These are phyloP conservation scores for Pythium dissotocum DNA, from an alignment of 352 stramenopile species.

Conservation along the genomic window DNA sequence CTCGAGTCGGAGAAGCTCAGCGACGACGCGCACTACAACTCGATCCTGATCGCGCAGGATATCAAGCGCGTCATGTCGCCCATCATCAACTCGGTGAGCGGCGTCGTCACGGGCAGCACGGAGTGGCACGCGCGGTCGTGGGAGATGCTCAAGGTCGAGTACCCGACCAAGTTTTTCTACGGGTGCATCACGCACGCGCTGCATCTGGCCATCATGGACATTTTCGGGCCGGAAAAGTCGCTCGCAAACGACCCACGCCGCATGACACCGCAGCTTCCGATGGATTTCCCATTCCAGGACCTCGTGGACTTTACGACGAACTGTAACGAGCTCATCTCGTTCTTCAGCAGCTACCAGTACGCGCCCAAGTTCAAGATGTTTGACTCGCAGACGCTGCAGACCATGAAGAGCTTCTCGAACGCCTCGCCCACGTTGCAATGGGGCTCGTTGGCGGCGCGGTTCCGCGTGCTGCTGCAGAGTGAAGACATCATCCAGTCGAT, in stretches of 20 bases:
- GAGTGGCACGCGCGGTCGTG: constrained; percentile 74
- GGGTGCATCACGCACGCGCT: constrained; percentile 81
- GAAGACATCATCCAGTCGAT: constrained; percentile 79
- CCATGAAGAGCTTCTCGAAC: constrained; percentile 77
- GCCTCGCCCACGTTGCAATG: constrained; percentile 62
- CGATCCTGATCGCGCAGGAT: constrained; percentile 79
- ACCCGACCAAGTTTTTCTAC: constrained; percentile 88
- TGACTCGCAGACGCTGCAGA: constrained; percentile 65
- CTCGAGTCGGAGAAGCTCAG: constrained; percentile 73
- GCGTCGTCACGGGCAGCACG: constrained; percentile 74
- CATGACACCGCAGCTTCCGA: constrained; percentile 61
- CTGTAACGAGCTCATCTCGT: constrained; percentile 73
- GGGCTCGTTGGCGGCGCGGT: constrained; percentile 65
- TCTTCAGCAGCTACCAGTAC: constrained; percentile 85
- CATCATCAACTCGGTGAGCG: constrained; percentile 68
- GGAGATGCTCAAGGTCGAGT: constrained; percentile 84
- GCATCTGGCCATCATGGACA: constrained; percentile 81
- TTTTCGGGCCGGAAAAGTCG: constrained; percentile 71
- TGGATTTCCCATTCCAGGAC: constrained; percentile 82
- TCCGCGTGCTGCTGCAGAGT: constrained; percentile 62
- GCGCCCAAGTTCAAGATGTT: constrained; percentile 75
- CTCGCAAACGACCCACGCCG: constrained; percentile 70
- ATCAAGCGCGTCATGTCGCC: constrained; percentile 82
- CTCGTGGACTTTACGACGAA: constrained; percentile 74
- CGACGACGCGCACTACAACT: constrained; percentile 69